These are phyloP conservation scores for Cladosporium velox DNA, from an alignment of 2,329 filamentous ascomycete species.

Conservation along the genomic window DNA sequence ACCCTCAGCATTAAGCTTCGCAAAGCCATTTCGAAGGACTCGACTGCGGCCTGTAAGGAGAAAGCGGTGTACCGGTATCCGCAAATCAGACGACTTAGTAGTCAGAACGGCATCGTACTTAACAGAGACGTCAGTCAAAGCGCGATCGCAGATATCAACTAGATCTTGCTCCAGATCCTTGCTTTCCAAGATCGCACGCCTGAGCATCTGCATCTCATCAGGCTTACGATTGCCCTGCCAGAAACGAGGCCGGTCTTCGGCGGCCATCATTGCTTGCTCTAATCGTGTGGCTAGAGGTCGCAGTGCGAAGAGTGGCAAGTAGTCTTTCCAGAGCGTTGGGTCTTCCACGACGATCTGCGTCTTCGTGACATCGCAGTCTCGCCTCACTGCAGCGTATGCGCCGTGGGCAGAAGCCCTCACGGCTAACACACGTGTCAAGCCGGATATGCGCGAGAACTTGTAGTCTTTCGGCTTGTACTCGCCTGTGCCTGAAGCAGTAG, in stretches of 20 bases:
- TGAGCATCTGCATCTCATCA: conserved; percentile 53
- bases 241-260: conserved; percentile 47
- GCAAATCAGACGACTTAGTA: conserved; percentile 66
- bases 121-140: conserved; percentile 49
- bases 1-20: conserved; percentile 58
- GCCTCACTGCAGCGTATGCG: conserved; percentile 82
- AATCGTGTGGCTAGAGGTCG: conserved; percentile 51
- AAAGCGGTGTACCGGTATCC: conserved; percentile 81
- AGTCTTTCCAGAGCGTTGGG: conserved; percentile 72
- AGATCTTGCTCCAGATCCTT: conserved; percentile 68
- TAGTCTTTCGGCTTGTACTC: conserved; percentile 79
- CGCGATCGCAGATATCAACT: conserved; percentile 30
- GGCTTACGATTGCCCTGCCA: conserved; percentile 50
- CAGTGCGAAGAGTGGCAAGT: conserved; percentile 70
- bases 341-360: conserved; percentile 67
- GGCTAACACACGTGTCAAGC: conserved; percentile 78
- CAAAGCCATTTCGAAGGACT: conserved; percentile 64
- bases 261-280: conserved; percentile 33
- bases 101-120: conserved; percentile 48
- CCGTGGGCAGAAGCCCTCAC: conserved; percentile 89
- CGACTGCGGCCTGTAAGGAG: conserved; percentile 74
- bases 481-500: conserved; percentile 49
- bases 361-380: conserved; percentile 78
- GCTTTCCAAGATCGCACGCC: conserved; percentile 61
- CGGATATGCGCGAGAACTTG: conserved; percentile 90